Evolutionary conservation across 2,329 filamentous ascomycete genomes (phyloP).

Genomic region (Penicillium frequentans): DNA sequence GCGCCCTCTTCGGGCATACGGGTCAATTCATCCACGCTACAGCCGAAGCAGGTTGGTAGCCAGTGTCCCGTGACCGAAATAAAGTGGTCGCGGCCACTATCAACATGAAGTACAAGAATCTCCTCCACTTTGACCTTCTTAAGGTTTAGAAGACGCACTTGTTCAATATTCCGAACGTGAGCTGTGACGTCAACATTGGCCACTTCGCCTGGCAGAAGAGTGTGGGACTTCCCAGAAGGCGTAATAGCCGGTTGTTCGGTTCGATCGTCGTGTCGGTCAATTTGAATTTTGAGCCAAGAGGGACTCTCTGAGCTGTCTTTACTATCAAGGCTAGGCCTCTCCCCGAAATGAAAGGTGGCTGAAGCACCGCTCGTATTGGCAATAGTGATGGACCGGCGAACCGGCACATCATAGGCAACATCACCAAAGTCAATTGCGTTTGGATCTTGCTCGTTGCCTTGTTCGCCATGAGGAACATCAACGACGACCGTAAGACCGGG

Average conservation of each 20-base stretch:
- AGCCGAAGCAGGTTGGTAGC: conserved; percentile 78
- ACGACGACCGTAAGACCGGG: conserved; percentile 81
- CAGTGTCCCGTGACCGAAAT: conserved; percentile 76
- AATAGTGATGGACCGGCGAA: conserved; percentile 71
- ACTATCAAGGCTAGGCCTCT: conserved; percentile 59
- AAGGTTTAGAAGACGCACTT: conserved; percentile 71
- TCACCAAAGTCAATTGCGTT: conserved; percentile 75
- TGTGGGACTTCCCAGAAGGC: conserved; percentile 52
- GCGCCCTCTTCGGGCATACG: conserved; percentile 76
- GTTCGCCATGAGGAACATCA: conserved; percentile 53
- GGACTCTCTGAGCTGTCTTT: conserved; percentile 47
- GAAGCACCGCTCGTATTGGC: conserved; percentile 87
- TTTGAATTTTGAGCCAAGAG: conserved; percentile 70
- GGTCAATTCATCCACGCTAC: conserved; percentile 85
- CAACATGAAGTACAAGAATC: conserved; percentile 80
- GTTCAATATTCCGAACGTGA: conserved; percentile 62
- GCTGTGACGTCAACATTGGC: conserved; percentile 68
- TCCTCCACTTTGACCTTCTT: conserved; percentile 70
- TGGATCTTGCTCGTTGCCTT: conserved; percentile 39
- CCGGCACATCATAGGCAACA: conserved; percentile 66
- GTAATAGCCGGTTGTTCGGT: conserved; percentile 28
- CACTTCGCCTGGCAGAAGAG: conserved; percentile 81
- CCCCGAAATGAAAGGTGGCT: conserved; percentile 77
- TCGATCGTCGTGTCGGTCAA: conserved; percentile 52
- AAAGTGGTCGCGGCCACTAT: conserved; percentile 86